phyloP scores from a whole-genome alignment of 2,329 filamentous ascomycete genomes.

The Endothia cerciana region DNA sequence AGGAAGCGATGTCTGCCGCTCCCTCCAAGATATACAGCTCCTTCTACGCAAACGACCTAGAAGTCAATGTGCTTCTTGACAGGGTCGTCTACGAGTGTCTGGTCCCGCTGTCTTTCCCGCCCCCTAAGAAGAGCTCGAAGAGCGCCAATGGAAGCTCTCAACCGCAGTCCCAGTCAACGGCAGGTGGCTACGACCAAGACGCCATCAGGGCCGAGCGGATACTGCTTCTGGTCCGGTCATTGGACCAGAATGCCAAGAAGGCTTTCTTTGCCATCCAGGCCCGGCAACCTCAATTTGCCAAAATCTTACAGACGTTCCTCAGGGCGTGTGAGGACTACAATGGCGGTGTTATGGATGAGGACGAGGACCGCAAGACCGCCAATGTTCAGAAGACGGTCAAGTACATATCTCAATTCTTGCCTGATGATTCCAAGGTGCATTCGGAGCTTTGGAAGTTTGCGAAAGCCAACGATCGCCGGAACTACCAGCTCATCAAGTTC shows the following conservation, averaged over 20 bases:
- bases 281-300: conserved; percentile 74
- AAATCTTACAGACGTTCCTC: conserved; percentile 75
- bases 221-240: conserved; percentile 75
- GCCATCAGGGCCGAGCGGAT: conserved; percentile 83
- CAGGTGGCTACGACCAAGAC: conserved; percentile 64
- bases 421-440: conserved; percentile 72
- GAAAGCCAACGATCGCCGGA: conserved; percentile 85
- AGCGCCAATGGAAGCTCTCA: conserved; percentile 56
- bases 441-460: conserved; percentile 88
- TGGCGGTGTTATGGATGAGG: conserved; percentile 77
- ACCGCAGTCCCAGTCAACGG: conserved; percentile 37
- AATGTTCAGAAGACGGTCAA: conserved; percentile 74
- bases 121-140: conserved; percentile 67
- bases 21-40: conserved; percentile 85
- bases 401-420: conserved; percentile 74
- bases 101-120: conserved; percentile 86
- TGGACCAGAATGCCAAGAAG: conserved; percentile 78
- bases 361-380: conserved; percentile 69
- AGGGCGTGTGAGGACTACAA: conserved; percentile 89
- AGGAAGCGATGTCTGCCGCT: conserved; percentile 75
- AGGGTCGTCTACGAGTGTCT: conserved; percentile 85
- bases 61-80: conserved; percentile 84
- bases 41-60: conserved; percentile 86
- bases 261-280: conserved; percentile 88
- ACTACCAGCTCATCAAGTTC: conserved; percentile 87